These are phyloP conservation scores for Rhynchospora pubera DNA, from an alignment of 176 grass and related monocot species.

Conservation along the genomic window DNA sequence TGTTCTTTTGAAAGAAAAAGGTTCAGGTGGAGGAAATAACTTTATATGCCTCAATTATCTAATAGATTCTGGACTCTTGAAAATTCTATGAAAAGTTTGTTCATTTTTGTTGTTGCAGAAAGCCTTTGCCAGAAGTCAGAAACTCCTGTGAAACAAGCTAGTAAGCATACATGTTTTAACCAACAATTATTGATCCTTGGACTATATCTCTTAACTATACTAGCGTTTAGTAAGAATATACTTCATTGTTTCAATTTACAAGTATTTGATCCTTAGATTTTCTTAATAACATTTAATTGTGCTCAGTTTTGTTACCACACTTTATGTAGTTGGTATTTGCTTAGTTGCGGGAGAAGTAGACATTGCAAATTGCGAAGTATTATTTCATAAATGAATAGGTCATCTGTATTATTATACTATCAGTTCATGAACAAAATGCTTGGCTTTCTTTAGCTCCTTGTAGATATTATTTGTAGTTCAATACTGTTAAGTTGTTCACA, in stretches of 20 bases:
- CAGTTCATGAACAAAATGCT: not conserved
- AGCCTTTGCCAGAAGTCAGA: slow-evolving; percentile 42
- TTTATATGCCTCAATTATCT: not conserved
- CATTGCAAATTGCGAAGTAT: not conserved
- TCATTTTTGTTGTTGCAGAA: slow-evolving; percentile 34
- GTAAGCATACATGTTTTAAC: not conserved
- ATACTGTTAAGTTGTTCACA: not conserved
- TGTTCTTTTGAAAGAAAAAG: not conserved
- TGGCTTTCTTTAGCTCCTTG: not conserved
- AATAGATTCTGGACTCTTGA: not conserved
- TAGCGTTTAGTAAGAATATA: too few relatives aligned
- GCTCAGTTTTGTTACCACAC: not conserved
- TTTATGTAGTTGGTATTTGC: not conserved
- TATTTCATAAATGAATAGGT: not conserved
- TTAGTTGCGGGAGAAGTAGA: not conserved
- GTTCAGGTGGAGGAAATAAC: not conserved
- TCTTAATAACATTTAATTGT: not conserved
- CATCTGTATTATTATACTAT: not conserved
- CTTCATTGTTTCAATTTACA: too few relatives aligned
- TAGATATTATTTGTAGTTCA: not conserved
- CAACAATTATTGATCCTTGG: not conserved
- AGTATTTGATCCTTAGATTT: not conserved
- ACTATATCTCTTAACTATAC: not conserved
- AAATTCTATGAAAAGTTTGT: slow-evolving; percentile 14
- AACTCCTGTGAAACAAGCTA: slow-evolving; percentile 29